Percentiles rank a stretch among this genome's conserved stretches.
phyloP scores from a whole-genome alignment of 2,329 filamentous ascomycete species.

The Monosporascus sp. region DNA sequence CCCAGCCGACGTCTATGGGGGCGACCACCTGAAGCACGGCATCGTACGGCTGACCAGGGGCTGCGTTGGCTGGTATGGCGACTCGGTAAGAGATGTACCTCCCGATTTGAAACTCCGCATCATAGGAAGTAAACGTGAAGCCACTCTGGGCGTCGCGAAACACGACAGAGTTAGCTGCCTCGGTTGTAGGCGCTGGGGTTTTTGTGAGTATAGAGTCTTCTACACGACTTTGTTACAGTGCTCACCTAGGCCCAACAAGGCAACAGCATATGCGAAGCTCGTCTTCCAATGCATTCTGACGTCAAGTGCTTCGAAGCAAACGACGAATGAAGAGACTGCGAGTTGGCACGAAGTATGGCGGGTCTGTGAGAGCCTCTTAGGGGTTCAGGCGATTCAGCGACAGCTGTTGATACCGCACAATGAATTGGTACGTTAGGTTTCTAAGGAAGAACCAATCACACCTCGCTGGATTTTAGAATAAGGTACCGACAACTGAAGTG shows the following conservation, averaged over 20 bases:
- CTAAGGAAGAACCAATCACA: neutral
- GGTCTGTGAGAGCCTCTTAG: neutral
- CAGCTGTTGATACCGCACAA: neutral
- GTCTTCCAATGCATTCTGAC: slow-evolving; percentile 22
- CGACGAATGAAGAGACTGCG: neutral
- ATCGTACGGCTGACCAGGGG: slow-evolving; percentile 29
- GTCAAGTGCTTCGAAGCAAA: neutral
- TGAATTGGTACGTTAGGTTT: neutral
- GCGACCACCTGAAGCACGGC: slow-evolving; percentile 38
- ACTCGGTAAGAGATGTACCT: slow-evolving; percentile 26
- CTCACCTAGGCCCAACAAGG: slow-evolving; percentile 20
- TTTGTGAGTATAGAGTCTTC: neutral
- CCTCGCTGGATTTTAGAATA: neutral
- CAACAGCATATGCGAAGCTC: slow-evolving; percentile 13
- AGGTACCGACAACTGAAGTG: neutral
- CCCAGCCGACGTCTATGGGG: slow-evolving; percentile 40
- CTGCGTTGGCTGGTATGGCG: slow-evolving; percentile 29
- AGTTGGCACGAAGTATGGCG: neutral
- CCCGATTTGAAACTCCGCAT: slow-evolving; percentile 21
- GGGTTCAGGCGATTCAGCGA: neutral
- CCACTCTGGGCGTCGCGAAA: slow-evolving; percentile 23
- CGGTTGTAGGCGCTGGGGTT: neutral
- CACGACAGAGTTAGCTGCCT: slow-evolving; percentile 19
- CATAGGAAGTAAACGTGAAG: slow-evolving; percentile 24
- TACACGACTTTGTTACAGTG: neutral